Evolutionary conservation across 768 basidiomycete genomes (phyloP), one percentile per base, ranked within the genome.

Genomic region (Boletus vermiculosoides): DNA sequence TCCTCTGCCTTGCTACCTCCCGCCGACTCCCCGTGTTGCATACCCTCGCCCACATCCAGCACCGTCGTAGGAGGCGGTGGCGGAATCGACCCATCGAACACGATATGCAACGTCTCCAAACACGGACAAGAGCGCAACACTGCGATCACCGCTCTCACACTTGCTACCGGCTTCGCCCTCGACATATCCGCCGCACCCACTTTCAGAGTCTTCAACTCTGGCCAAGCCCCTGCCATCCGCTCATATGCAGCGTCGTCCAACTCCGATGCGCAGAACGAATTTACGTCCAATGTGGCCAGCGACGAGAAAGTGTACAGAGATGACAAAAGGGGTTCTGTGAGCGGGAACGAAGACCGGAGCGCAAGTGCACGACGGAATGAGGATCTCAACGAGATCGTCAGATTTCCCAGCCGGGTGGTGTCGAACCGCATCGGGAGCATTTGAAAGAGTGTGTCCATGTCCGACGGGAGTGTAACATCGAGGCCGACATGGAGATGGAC

Each of bases 81-180:
- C 11, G 42, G 52, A 18, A 55, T 44, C 22, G 57, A 46, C 31
- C 57, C 65, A 25, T 66, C 56, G 31, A 66, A 66, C 25, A 54
- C 47, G 10, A 66, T 47, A 11, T 55, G 56, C 36, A 66, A 13
- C n/a, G 45, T 51, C 6, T 56, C 41, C n/a, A 66, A 48, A 3
- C 15, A 33, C 12, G 52, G 56, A 50, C 65, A 66, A 4, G 25
- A 46, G 22, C 18, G 47, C 41, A 66, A 46, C 15, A 63, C 46
- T 13, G 58, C 50, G 11, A 63, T 50, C 23, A 66, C 59, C 13
- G 59, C 65, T 0, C 39, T 49, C 10, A 61, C 49, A 4, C 56
- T 61, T 15, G 65, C 62, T 10, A n/a, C 22, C 20, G 64, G 64
- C 15, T 4, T 44, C 44, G 4, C n/a, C 13, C 28, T 40, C 5